A percentile compares a stretch with the other conserved stretches of the same genome.
phyloP scores from a whole-genome alignment of 352 stramenopile genomes.

The Pythium guiyangense region DNA sequence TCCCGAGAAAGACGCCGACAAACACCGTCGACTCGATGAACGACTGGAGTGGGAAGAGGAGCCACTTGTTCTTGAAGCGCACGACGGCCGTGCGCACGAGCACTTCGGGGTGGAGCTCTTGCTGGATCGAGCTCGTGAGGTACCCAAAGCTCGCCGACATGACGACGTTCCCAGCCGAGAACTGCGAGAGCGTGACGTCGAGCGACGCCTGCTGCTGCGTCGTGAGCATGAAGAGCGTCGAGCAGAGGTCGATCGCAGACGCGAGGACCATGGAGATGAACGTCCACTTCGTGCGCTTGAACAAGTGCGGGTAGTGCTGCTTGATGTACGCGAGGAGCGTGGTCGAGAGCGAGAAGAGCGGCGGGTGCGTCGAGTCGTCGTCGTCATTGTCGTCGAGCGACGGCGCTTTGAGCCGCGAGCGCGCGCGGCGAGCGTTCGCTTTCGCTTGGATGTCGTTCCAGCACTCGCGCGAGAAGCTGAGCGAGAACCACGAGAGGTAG shows the following conservation, averaged over 20 bases:
- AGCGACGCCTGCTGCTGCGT: constrained; percentile 26
- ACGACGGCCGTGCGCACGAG: constrained; percentile 44
- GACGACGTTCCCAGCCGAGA: constrained; percentile 68
- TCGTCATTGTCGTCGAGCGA: neutral
- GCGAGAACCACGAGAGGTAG: constrained; percentile 60
- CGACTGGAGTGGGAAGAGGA: constrained; percentile 67
- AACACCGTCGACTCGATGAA: constrained; percentile 74
- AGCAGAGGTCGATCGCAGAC: constrained; percentile 64
- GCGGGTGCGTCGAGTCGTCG: neutral
- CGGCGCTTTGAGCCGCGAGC: neutral
- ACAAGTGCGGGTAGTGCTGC: constrained; percentile 42
- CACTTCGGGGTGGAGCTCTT: constrained; percentile 54
- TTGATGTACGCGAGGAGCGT: constrained; percentile 25
- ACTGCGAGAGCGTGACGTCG: constrained; percentile 60
- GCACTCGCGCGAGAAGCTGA: constrained; percentile 60
- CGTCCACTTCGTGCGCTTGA: constrained; percentile 75
- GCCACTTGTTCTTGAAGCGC: constrained; percentile 73
- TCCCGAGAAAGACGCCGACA: constrained; percentile 68
- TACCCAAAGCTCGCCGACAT: constrained; percentile 60
- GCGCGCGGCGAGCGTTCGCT: neutral
- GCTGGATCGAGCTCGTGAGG: constrained; percentile 55
- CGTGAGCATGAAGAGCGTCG: constrained; percentile 45
- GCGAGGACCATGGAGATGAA: constrained; percentile 68
- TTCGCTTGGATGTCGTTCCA: constrained; percentile 62
- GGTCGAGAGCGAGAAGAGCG: constrained; percentile 10